Conservation (phyloP, 345 rosid genomes). For the Eucalyptus microcorys region DNA sequence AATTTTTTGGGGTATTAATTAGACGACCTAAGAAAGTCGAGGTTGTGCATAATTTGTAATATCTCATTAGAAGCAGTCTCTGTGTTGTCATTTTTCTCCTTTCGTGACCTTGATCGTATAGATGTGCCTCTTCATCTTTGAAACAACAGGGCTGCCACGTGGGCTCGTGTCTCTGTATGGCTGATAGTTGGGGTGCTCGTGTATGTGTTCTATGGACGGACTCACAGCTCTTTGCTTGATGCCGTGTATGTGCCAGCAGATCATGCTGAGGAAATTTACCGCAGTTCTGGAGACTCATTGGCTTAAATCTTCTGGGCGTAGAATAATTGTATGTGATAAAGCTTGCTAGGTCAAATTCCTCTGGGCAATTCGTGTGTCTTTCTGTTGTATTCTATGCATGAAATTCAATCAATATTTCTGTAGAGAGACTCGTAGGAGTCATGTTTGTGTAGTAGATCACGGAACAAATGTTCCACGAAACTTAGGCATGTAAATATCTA, state of each 20-base stretch:
- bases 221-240: slow-evolving; percentile 45
- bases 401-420: neutral
- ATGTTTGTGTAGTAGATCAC: neutral
- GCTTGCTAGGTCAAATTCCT: neutral
- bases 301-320: neutral
- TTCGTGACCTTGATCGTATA: neutral
- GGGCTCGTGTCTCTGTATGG: slow-evolving; percentile 80
- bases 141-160: slow-evolving; percentile 36
- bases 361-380: neutral
- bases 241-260: slow-evolving; percentile 65
- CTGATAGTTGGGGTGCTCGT: slow-evolving; percentile 46
- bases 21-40: neutral
- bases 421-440: neutral
- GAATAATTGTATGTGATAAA: neutral
- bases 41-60: neutral
- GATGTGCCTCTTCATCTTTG: neutral
- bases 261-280: slow-evolving; percentile 47
- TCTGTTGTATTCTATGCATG: neutral
- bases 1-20: neutral
- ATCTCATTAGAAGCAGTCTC: neutral
- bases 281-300: slow-evolving; percentile 19
- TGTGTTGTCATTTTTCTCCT: neutral
- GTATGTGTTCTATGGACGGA: slow-evolving; percentile 58
- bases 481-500: neutral
- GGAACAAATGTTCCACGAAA: neutral